Percentiles rank a stretch among this genome's conserved stretches.
Conservation (phyloP, 2,329 filamentous ascomycete species). For the Talaromyces pinophilus region DNA sequence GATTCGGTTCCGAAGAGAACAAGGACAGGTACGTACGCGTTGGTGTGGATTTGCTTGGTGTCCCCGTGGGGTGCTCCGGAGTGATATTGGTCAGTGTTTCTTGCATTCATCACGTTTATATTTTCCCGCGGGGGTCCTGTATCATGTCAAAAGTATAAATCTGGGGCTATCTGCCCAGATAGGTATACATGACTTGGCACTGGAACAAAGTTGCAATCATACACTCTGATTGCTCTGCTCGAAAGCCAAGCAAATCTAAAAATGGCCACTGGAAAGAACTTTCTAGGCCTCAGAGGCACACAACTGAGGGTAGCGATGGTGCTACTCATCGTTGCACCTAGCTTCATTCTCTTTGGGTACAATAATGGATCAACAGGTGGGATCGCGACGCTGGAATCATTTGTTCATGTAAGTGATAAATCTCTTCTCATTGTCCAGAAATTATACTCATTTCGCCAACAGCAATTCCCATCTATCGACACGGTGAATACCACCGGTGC, state of each 20-base stretch:
- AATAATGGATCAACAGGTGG: slow-evolving; percentile 20
- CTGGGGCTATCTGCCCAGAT: background rate
- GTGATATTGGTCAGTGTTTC: background rate
- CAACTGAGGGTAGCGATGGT: slow-evolving; percentile 68
- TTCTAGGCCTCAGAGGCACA: slow-evolving; percentile 66
- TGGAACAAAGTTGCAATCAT: background rate
- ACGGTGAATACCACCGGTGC: slow-evolving; percentile 48
- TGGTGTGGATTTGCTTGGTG: background rate
- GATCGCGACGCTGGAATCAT: slow-evolving; percentile 13
- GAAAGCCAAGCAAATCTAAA: background rate
- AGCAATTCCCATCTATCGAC: slow-evolving; percentile 53
- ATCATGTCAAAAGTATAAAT: background rate
- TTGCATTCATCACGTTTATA: background rate
- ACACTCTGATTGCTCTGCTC: background rate
- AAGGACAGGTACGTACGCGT: background rate
- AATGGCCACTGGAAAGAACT: slow-evolving; percentile 36
- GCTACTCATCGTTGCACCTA: slow-evolving; percentile 51
- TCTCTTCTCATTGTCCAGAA: background rate
- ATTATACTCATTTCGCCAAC: background rate
- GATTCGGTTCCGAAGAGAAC: background rate
- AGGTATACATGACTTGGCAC: background rate
- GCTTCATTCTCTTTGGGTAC: slow-evolving; percentile 19
- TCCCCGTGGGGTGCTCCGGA: background rate
- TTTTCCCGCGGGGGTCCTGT: background rate
- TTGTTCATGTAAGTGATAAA: slow-evolving; percentile 12